phyloP scores from a whole-genome alignment of 352 stramenopile genomes.

The Phytophthora palmivora region DNA sequence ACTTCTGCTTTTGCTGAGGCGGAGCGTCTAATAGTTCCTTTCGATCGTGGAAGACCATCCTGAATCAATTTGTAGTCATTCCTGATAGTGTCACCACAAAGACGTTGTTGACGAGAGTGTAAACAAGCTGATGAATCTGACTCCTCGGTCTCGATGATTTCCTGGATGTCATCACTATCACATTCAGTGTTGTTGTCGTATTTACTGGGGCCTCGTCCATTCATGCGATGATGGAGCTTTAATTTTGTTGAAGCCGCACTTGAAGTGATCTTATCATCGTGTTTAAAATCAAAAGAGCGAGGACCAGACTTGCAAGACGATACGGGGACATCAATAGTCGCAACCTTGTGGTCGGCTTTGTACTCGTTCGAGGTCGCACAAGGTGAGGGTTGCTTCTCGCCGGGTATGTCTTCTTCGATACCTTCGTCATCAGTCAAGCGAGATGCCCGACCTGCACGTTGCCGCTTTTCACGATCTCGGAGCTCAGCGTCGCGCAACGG shows the following conservation, averaged over 20 bases:
- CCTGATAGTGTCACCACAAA: not conserved
- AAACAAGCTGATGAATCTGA: constrained; percentile 13
- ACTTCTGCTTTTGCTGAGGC: constrained; percentile 28
- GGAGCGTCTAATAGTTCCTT: constrained; percentile 10
- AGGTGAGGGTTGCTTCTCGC: constrained; percentile 30
- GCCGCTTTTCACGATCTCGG: constrained; percentile 51
- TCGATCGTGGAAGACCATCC: constrained; percentile 14
- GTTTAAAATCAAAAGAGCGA: constrained; percentile 41
- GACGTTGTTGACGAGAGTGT: constrained; percentile 7
- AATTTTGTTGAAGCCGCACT: constrained; percentile 24
- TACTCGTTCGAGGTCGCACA: constrained; percentile 9
- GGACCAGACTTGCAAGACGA: constrained; percentile 33
- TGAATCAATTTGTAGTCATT: constrained; percentile 20
- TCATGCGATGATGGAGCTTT: constrained; percentile 16
- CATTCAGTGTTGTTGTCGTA: constrained; percentile 57
- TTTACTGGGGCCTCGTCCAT: constrained; percentile 4
- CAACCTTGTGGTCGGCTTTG: constrained; percentile 30
- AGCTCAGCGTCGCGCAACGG: constrained; percentile 61
- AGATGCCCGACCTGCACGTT: constrained; percentile 8
- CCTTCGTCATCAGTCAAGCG: constrained; percentile 55
- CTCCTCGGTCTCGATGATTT: constrained; percentile 81
- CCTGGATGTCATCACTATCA: constrained; percentile 82
- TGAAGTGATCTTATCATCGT: constrained; percentile 7
- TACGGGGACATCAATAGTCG: not conserved
- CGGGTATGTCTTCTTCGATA: constrained; percentile 84